Conservation (phyloP, 202 grass and related monocot genomes). For the Eragrostis tef region DNA sequence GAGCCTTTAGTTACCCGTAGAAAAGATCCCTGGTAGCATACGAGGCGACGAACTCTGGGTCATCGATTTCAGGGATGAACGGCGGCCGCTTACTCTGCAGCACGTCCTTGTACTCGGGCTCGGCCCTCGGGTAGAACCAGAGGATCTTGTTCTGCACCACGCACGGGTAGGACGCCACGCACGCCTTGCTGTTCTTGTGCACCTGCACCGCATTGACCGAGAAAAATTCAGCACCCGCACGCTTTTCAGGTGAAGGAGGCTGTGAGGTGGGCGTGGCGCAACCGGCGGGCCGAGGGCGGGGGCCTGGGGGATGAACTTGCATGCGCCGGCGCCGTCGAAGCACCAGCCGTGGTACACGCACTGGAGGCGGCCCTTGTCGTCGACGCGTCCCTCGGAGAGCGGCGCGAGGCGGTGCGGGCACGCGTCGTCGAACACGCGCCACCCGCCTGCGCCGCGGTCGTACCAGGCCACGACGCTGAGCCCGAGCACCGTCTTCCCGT, state of each 20-base stretch:
- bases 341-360: conserved; percentile 98
- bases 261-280: neutral
- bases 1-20: conserved; percentile 68
- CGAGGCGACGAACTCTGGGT: conserved; percentile 58
- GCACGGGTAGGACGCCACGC: conserved; percentile 78
- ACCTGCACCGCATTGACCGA: conserved; percentile 50
- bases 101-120: conserved; percentile 58
- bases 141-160: conserved; percentile 78
- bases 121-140: conserved; percentile 84
- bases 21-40: conserved; percentile 65
- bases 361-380: conserved; percentile 74
- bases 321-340: conserved; percentile 76
- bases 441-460: conserved; percentile 57
- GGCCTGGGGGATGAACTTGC: conserved; percentile 89
- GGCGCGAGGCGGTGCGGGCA: conserved; percentile 92
- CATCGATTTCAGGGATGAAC: conserved; percentile 70
- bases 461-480: conserved; percentile 75
- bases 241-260: too few species aligned
- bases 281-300: conserved; percentile 65
- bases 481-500: conserved; percentile 80
- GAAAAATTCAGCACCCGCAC: too few species aligned
- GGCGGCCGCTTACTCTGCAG: conserved; percentile 64
- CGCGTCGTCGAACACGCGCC: conserved; percentile 84
- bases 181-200: conserved; percentile 71
- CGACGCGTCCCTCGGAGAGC: conserved; percentile 81